Conservation (phyloP, 352 stramenopile species). For the Elongisporangium anandrum region DNA sequence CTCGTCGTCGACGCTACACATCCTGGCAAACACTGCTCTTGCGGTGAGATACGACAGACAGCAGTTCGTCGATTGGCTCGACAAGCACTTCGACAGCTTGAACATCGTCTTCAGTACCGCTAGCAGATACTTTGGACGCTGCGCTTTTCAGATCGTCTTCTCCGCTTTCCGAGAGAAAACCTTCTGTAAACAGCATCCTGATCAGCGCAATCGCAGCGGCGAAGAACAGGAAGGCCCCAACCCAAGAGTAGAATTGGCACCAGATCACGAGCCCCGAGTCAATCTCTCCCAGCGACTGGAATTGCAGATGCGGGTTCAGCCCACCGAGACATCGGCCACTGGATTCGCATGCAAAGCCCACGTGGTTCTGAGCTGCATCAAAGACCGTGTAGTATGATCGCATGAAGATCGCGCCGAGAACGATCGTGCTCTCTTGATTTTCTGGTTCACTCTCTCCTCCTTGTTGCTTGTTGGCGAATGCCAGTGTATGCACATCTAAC, state of each 20-base stretch:
- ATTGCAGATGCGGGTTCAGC: conserved; percentile 28
- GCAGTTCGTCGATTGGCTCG: neutral
- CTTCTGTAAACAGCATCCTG: neutral
- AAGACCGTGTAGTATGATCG: conserved; percentile 69
- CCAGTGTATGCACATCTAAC: conserved; percentile 46
- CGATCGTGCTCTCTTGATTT: conserved; percentile 29
- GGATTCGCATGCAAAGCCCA: conserved; percentile 42
- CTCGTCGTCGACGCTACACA: neutral
- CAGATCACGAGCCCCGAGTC: neutral
- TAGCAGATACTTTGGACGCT: neutral
- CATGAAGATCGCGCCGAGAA: conserved; percentile 62
- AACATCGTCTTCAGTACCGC: neutral
- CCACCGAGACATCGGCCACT: conserved; percentile 22
- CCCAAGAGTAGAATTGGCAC: neutral
- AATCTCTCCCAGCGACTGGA: conserved; percentile 15
- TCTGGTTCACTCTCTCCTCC: conserved; percentile 8
- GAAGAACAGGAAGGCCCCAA: neutral
- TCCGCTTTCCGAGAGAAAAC: conserved; percentile 2
- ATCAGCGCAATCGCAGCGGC: neutral
- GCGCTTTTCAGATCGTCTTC: neutral
- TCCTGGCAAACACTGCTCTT: neutral
- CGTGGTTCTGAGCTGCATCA: conserved; percentile 28
- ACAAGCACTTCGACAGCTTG: neutral
- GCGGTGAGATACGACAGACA: neutral
- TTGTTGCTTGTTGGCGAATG: conserved; percentile 18